Conservation (phyloP, 164 flowering plant genomes). For the Vitis labrusca region DNA sequence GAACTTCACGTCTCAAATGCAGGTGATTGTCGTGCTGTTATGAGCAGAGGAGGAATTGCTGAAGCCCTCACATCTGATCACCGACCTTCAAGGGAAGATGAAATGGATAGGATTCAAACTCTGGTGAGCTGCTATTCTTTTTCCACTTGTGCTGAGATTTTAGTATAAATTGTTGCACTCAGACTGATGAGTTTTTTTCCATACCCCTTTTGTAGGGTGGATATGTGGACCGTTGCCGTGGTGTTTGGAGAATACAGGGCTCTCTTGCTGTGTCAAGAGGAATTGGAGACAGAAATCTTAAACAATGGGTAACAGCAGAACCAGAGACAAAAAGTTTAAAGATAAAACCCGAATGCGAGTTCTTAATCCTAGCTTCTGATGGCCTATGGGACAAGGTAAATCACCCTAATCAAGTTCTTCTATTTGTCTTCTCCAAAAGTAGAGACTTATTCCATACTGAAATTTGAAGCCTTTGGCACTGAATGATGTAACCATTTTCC, state of each 20-base stretch:
- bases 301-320: slow-evolving; percentile 74
- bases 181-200: slow-evolving; percentile 6
- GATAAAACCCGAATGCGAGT: slow-evolving; percentile 57
- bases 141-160: neutral
- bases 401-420: no score
- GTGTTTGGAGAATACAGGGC: slow-evolving; percentile 88
- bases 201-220: slow-evolving; percentile 60
- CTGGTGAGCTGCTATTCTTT: slow-evolving; percentile 38
- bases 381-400: slow-evolving; percentile 93
- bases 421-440: no score
- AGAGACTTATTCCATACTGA: no score
- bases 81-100: slow-evolving; percentile 67
- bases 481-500: neutral
- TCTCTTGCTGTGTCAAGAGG: slow-evolving; percentile 86
- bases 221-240: slow-evolving; percentile 66
- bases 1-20: slow-evolving; percentile 71
- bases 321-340: slow-evolving; percentile 58
- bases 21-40: slow-evolving; percentile 90
- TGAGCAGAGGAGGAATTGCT: slow-evolving; percentile 71
- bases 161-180: neutral
- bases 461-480: neutral
- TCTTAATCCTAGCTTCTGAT: slow-evolving; percentile 85
- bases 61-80: slow-evolving; percentile 86
- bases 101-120: slow-evolving; percentile 54
- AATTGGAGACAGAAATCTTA: slow-evolving; percentile 72